Evolutionary conservation across 2,329 filamentous ascomycete genomes (phyloP), one percentile per base, ranked within the genome.

Genomic region (Drechslerella dactyloides): DNA sequence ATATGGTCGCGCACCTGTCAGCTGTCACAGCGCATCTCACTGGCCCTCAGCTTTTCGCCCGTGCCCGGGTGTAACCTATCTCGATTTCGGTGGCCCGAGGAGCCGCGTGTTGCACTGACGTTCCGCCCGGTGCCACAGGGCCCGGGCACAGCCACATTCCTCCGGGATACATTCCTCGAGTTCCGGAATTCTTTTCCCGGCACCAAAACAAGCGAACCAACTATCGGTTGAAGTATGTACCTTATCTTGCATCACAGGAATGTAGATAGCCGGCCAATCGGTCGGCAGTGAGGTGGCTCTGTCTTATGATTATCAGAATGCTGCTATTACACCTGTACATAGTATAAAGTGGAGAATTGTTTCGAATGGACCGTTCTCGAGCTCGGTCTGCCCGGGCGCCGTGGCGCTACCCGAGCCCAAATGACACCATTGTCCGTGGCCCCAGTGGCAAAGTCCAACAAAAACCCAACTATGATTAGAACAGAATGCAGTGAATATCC

Each of bases 391-490:
- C 13, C 55, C 65, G 52, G 65, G 42, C n/a, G 37, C 5, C 37
- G 65, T 69, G 65, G 58, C 58, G 65, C 57, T 42, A 61, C 58
- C 40, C 35, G 24, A 58, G 46, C 56, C 51, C 40, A 27, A 23
- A 42, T 33, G 27, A 33, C 27, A 33, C 27, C 19, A 50, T 4
- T 10, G 65, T 13, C 11, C 37, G 5, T 6, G 7, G 23, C 35
- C 51, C 42, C 17, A n/a, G 65, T 69, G 65, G 65, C 65, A 63
- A 69, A 62, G 21, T 11, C 19, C 62, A 51, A 55, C 33, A 37
- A 44, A 46, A 23, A 52, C n/a, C 24, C 48, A 57, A 42, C 58
- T 54, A 63, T 62, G 58, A 57, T 62, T 69, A 69, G 65, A 61
- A 69, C 52, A 56, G 50, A 60, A 11, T 58, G 52, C 51, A 61